Evolutionary conservation across 306 rosid genomes (phyloP), one percentile per base, ranked within the genome.

Genomic region (Vachellia collinsii): DNA sequence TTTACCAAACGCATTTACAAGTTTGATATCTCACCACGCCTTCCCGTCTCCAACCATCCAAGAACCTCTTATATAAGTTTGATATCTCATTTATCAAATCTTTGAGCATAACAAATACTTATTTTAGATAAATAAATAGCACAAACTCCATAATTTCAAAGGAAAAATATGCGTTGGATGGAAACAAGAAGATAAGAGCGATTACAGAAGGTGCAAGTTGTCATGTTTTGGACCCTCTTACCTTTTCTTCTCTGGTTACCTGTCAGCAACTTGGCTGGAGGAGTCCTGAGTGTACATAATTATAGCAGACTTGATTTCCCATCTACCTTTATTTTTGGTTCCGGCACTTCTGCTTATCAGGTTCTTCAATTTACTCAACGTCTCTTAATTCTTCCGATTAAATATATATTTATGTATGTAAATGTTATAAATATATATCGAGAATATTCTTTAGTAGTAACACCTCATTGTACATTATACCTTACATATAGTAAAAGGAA

Each of bases 341-440:
- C 98, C 5, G 88, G 84, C 72, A 77, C 98, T 48, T 76, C 95
- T 22, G 97, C 97, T 77, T 94, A 90, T 74, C 97, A 94, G 94
- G 94, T 89, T 22, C 19, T 6, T 47, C 12, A 7, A 6, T 47
- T 65, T 50, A 51, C 16, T 8, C 70, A 4, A 0, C 42, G 3
- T 43, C 73, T 54, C 11, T 9, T 76, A 56, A 7, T 50, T 9
- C 38, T 8, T 64, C 3, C n/a, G n/a, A n/a, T n/a, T n/a, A n/a
- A n/a, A n/a, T n/a, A n/a, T n/a, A n/a, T n/a, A n/a, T n/a, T n/a
- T n/a, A n/a, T n/a, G n/a, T n/a, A n/a, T n/a, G n/a, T n/a, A n/a
- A n/a, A n/a, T n/a, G n/a, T n/a, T n/a, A n/a, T n/a, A n/a, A n/a
- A n/a, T n/a, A n/a, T n/a, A n/a, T n/a, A n/a, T n/a, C n/a, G n/a